Base-by-base conservation (phyloP, 768 basidiomycete species). In the Tephrocybe sp. region DNA sequence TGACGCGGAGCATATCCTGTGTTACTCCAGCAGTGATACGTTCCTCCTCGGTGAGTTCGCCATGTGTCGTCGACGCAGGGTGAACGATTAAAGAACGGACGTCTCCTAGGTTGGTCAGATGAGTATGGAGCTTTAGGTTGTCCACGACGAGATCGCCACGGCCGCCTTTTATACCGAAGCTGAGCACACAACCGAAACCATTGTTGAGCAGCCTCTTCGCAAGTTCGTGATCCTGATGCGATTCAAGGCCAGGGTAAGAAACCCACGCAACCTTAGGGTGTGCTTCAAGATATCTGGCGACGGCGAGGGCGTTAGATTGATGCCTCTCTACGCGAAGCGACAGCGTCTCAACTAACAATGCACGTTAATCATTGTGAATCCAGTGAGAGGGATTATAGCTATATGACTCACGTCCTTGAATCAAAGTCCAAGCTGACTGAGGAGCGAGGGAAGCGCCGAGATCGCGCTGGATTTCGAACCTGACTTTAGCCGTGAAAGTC, bases 181-280 rank as follows among this genome's bases (percentile, higher is more conserved):
- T 81, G 44, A 87, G 62, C 54, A 88, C 73, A 12, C 83, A 83
- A 4, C 85, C 81, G 47, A 68, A 85, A 5, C 66, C 62, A 47
- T 68, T 68, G 26, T 26, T 26, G 40, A 85, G 65, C 10, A 76
- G 60, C 43, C 67, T 58, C 52, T 72, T 69, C 11, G 82, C 85
- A 12, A 67, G 59, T 35, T 65, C 62, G 63, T 88, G 77, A 40
- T 75, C 78, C 0, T 69, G 53, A 63, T 87, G 86, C 7, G 52
- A 64, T 33, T 60, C 53, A 1, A 85, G 72, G 0, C 86, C 86
- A 26, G 78, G 70, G 58, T 86, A 88, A 0, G 76, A 77, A 1
- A 85, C 83, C 84, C 82, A 87, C 0, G 74, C 65, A 19, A 87
- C 73, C 39, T 76, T 73, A 6, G 76, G 73, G 59, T 87, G 78